Base-by-base conservation (phyloP, 1,139 yeast species). In the Magnusiomyces sp. region DNA sequence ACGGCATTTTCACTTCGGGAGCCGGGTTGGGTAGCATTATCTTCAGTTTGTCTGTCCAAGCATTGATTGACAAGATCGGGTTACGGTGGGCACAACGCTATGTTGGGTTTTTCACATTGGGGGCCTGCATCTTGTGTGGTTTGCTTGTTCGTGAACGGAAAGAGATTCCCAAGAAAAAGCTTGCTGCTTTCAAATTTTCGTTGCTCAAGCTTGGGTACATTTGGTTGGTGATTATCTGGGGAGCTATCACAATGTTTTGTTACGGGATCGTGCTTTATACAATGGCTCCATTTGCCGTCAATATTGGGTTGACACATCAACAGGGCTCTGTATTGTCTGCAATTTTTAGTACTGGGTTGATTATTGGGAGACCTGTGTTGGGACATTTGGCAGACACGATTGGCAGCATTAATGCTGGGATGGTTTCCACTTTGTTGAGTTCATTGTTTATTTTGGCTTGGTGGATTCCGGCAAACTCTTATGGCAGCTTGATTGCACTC, bases 51-150 rank as follows among this genome's bases (percentile, higher is more conserved):
- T 64, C 73, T 1, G 67, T 68, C 17, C 66, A 71, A 45, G 64
- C 70, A 29, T 59, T 72, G 62, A 67, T 73, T 42, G 60, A 72
- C 27, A 64, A 65, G 14, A 72, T 80, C 5, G 83, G 84, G 0
- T 71, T 77, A 58, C 84, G 70, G 51, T 82, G 89, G 89, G 83
- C 89, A 0, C 68, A 83, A 53, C 67, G 90, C 53, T 75, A 81
- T 74, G 68, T 76, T 41, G 82, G 79, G 0, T 63, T 76, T 34
- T 66, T 71, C 14, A 66, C 73, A 34, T 68, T 72, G 1, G 62
- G 65, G 4, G 60, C 70, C 44, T 58, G 70, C 43, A 36, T 63
- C 0, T 45, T 69, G 6, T 69, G 76, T 1, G 66, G 71, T 17
- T 50, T 73, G 14, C 62, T 82, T 38, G 65, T 81, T 52, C 70